Percentiles rank a stretch among this genome's conserved stretches.
Evolutionary conservation across 768 basidiomycete genomes (phyloP).

Genomic region (Leccinellum albellum): DNA sequence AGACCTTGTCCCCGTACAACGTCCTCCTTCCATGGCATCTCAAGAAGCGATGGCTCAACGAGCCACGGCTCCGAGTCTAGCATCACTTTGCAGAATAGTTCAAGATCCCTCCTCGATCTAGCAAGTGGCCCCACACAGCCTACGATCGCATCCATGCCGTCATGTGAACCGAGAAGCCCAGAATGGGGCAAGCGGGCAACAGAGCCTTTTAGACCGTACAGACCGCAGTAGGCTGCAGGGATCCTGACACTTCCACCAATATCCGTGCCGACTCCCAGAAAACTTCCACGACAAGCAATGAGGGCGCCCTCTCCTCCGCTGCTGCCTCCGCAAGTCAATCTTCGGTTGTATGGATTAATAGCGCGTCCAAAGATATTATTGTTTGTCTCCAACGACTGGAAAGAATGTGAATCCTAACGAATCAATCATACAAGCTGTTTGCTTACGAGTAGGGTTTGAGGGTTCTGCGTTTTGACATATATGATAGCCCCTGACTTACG

Average conservation of each 20-base stretch:
- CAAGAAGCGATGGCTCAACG: slow-evolving; percentile 42
- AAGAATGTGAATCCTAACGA: slow-evolving; percentile 8
- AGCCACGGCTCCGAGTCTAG: slow-evolving; percentile 46
- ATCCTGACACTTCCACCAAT: slow-evolving; percentile 47
- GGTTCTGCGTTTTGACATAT: slow-evolving; percentile 46
- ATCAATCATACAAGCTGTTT: not conserved
- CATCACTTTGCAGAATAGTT: slow-evolving; percentile 46
- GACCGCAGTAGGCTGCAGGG: slow-evolving; percentile 38
- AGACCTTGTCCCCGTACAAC: slow-evolving; percentile 36
- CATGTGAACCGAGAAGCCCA: slow-evolving; percentile 45
- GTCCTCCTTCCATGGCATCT: slow-evolving; percentile 47
- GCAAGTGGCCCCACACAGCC: slow-evolving; percentile 49
- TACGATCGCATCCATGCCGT: slow-evolving; percentile 51
- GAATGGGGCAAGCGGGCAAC: slow-evolving; percentile 51
- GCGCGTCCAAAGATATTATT: slow-evolving; percentile 58
- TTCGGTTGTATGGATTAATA: slow-evolving; percentile 60
- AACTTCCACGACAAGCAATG: slow-evolving; percentile 40
- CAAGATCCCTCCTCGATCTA: slow-evolving; percentile 46
- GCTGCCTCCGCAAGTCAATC: slow-evolving; percentile 42
- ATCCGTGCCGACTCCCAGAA: slow-evolving; percentile 43
- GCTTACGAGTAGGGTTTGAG: slow-evolving; percentile 47
- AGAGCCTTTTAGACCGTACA: slow-evolving; percentile 46
- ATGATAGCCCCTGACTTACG: slow-evolving; percentile 44
- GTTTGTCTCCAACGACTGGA: slow-evolving; percentile 49
- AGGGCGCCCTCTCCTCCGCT: slow-evolving; percentile 48